Conservation (phyloP, 148 eudicot species). For the Vaccinium vitisidaea region DNA sequence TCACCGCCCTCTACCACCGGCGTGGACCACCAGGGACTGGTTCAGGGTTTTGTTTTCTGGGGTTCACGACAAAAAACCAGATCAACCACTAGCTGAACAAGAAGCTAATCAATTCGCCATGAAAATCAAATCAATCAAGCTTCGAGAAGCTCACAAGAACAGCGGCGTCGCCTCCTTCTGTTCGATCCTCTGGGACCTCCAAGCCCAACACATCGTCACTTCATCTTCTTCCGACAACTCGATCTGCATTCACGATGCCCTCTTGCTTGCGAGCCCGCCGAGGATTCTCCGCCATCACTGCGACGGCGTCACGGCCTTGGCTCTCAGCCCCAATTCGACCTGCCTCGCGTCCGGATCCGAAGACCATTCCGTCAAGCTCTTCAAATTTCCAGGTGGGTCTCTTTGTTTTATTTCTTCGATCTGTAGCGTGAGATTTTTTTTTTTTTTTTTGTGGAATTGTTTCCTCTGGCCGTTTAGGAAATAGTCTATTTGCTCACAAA, state of each 20-base stretch:
- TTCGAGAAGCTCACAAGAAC: slow-evolving; percentile 61
- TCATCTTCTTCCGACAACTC: slow-evolving; percentile 64
- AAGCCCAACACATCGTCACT: slow-evolving; percentile 67
- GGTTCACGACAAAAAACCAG: not conserved
- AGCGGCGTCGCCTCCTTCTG: slow-evolving; percentile 37
- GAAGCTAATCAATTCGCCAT: slow-evolving; percentile 18
- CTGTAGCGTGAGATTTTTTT: not conserved
- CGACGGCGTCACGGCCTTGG: slow-evolving; percentile 81
- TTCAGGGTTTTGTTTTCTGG: too few relatives aligned
- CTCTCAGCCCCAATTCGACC: slow-evolving; percentile 85
- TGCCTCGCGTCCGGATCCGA: slow-evolving; percentile 92
- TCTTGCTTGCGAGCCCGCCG: slow-evolving; percentile 39
- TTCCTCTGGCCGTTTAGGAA: not conserved
- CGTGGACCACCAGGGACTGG: too few relatives aligned
- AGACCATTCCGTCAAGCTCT: slow-evolving; percentile 85
- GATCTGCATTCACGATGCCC: slow-evolving; percentile 64
- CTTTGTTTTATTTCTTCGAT: not conserved
- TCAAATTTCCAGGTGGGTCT: slow-evolving; percentile 73
- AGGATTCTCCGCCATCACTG: slow-evolving; percentile 57
- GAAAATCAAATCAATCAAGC: slow-evolving; percentile 60
- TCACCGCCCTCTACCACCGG: too few relatives aligned
- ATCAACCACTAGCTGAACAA: not conserved
- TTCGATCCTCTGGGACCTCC: slow-evolving; percentile 63
- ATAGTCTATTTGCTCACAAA: not conserved
- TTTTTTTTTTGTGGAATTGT: not conserved